Base-by-base conservation (phyloP, 352 stramenopile species). In the Peronospora tabacina region DNA sequence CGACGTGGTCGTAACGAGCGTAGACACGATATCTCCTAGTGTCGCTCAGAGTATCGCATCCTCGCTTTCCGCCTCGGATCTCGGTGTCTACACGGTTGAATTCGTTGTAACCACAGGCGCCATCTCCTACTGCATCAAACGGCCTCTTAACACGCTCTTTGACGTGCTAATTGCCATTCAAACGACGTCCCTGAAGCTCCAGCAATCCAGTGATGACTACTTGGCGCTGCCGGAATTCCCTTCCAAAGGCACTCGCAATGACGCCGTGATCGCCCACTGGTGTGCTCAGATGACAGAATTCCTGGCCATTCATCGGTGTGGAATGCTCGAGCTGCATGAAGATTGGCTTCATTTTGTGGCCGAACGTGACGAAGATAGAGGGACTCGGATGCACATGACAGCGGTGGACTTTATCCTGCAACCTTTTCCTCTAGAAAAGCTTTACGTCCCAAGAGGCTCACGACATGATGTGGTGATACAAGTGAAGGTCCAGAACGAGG, bases 321-420 rank as follows among this genome's bases (percentile, higher is more conserved):
- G 36, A 5, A 55, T 72, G 42, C 40, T 82, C 16, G 49, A 63
- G 17, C 36, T 55, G 7, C 67, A 70, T 41, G 42, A 57, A 7
- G 61, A 82, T 16, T 88, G 77, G 77, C 49, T 86, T 19, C 58
- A 51, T 16, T 80, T 88, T 45, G 59, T 88, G 43, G 60, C 63
- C 30, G 72, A 88, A 20, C 57, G 60, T 0, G 65, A 59, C 19
- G 65, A 70, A 9, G 70, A 68, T 28, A 78, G 66, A 50, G 70
- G 61, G 7, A 68, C 61, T 34, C 58, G 69, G 10, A 69, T 78
- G 30, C 73, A 83, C 24, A 89, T 91, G 77, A 91, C 77, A 1
- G 77, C 80, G 1, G 81, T 91, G 46, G 77, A 87, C 47, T 91
- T 91, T 57, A 85, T 91, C 47, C 44, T 89, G 36, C 80, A 91